phyloP scores from a whole-genome alignment of 192 early-diverging fungal genomes.

The Umbelopsis sp. region DNA sequence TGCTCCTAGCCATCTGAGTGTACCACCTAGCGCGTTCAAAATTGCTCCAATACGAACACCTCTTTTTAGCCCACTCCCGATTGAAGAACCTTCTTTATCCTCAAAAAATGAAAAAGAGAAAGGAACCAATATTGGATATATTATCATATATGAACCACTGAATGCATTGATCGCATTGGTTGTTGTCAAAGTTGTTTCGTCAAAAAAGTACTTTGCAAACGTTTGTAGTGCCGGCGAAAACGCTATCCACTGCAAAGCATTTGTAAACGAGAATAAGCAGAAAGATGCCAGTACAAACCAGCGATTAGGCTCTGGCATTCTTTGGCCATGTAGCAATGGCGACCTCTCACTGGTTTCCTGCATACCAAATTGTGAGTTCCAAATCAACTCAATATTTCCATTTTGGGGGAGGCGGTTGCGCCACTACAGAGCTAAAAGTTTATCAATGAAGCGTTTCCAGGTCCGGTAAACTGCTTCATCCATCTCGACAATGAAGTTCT shows the following conservation, averaged over 20 bases:
- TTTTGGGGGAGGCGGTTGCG: neutral
- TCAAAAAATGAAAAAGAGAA: conserved; percentile 43
- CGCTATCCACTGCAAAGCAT: conserved; percentile 46
- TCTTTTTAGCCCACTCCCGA: conserved; percentile 34
- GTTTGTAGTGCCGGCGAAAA: conserved; percentile 50
- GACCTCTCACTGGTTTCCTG: neutral
- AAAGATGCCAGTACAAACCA: conserved; percentile 44
- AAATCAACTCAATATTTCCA: conserved; percentile 16
- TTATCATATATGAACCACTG: conserved; percentile 43
- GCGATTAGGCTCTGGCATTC: conserved; percentile 6
- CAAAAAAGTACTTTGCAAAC: conserved; percentile 42
- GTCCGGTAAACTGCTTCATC: conserved; percentile 18
- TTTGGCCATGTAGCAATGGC: neutral
- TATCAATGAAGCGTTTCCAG: neutral
- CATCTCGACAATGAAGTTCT: conserved; percentile 2
- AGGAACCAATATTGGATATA: conserved; percentile 42
- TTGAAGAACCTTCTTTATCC: conserved; percentile 9
- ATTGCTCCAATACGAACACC: conserved; percentile 44
- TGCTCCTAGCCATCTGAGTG: conserved; percentile 42
- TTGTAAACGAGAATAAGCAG: conserved; percentile 43
- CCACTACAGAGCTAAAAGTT: neutral
- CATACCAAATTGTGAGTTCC: neutral
- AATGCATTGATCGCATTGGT: conserved; percentile 46
- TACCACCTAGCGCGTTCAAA: conserved; percentile 37
- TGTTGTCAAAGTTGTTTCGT: conserved; percentile 18